phyloP scores from a whole-genome alignment of 306 rosid species.

The Bauhinia variegata region DNA sequence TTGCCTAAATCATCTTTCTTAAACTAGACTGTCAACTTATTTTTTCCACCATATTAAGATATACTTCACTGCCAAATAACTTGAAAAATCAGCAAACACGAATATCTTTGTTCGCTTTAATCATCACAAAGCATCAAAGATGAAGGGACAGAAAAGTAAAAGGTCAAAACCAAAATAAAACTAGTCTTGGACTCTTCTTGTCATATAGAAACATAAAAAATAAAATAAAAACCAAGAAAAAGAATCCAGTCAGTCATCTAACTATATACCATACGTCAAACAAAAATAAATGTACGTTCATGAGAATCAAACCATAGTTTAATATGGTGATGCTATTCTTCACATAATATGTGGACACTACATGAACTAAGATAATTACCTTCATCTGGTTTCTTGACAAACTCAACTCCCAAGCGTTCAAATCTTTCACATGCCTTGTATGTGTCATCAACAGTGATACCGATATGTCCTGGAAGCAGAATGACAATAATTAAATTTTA shows the following conservation, averaged over 20 bases:
- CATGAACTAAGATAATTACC: conserved; percentile 51
- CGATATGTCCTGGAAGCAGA: conserved; percentile 75
- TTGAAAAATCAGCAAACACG: conserved; percentile 7
- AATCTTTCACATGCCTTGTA: conserved; percentile 91
- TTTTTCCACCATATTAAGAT: conserved; percentile 11
- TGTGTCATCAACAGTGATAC: conserved; percentile 94
- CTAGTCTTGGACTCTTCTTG: neutral
- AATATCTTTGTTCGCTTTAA: conserved; percentile 2
- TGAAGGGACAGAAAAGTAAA: neutral
- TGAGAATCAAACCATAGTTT: neutral
- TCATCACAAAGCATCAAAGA: neutral
- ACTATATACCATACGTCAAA: conserved; percentile 9
- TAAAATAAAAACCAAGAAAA: neutral
- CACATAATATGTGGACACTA: neutral
- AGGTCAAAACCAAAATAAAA: neutral
- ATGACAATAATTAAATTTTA: conserved; percentile 11
- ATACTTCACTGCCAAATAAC: conserved; percentile 12
- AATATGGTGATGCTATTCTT: neutral
- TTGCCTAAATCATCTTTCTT: conserved; percentile 27
- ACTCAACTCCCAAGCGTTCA: conserved; percentile 82
- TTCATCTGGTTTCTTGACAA: conserved; percentile 82
- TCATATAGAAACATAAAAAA: neutral
- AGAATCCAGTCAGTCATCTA: conserved; percentile 3
- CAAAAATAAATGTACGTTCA: neutral
- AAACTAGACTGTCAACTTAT: conserved; percentile 15